These are phyloP conservation scores for Colletotrichum destructivum DNA, from an alignment of 2,329 filamentous ascomycete species.

Conservation along the genomic window DNA sequence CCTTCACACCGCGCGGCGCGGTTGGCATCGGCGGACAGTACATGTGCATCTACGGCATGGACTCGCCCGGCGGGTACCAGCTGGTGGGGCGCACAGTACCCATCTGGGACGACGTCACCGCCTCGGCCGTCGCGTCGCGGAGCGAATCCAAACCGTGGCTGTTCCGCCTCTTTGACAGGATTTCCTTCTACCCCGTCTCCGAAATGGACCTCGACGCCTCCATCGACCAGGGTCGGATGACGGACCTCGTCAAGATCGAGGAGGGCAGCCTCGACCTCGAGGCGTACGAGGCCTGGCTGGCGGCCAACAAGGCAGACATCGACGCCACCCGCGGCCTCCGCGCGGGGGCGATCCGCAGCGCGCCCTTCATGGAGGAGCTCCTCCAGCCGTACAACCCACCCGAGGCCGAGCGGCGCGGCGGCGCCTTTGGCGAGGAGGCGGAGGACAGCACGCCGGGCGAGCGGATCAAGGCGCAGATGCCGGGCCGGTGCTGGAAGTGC, in stretches of 20 bases:
- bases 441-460: constrained; percentile 42
- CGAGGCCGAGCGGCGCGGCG: constrained; percentile 20
- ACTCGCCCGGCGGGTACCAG: constrained; percentile 56
- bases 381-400: constrained; percentile 46
- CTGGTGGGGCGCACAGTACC: constrained; percentile 54
- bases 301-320: constrained; percentile 48
- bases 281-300: constrained; percentile 52
- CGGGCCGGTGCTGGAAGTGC: constrained; percentile 54
- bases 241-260: constrained; percentile 47
- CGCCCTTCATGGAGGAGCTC: constrained; percentile 50
- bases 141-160: constrained; percentile 45
- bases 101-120: constrained; percentile 50
- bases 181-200: constrained; percentile 51
- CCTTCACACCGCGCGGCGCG: constrained; percentile 53
- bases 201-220: constrained; percentile 49
- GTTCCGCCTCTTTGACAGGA: constrained; percentile 53
- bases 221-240: constrained; percentile 32
- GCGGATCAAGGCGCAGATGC: constrained; percentile 51
- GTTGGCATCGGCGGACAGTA: constrained; percentile 56
- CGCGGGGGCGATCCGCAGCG: constrained; percentile 47
- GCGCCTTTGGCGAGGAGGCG: background rate
- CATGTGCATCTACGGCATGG: constrained; percentile 57
- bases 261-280: constrained; percentile 50
- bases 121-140: constrained; percentile 13
- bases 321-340: constrained; percentile 43